Conservation (phyloP, 495 filamentous ascomycete genomes). For the Xylaria venustula region DNA sequence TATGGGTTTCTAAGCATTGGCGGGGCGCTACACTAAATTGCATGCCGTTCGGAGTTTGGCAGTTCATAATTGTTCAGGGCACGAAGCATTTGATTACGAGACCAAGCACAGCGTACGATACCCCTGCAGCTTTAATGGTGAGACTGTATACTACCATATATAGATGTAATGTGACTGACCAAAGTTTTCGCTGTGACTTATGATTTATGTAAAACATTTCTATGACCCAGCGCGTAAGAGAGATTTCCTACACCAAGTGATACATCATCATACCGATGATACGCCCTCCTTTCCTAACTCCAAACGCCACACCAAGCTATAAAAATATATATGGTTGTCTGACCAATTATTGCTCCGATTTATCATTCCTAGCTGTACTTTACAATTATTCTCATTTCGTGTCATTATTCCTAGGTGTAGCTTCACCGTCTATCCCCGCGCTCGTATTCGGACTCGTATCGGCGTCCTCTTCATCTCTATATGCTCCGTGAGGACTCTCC, state of each 20-base stretch:
- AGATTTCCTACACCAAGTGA: background rate
- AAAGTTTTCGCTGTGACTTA: background rate
- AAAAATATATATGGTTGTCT: too few relatives aligned
- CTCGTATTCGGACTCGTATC: conserved; percentile 1
- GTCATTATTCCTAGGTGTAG: background rate
- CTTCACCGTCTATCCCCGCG: background rate
- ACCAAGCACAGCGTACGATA: background rate
- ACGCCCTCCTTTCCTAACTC: background rate
- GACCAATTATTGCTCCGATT: background rate
- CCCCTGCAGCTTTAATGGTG: background rate
- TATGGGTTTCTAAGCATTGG: background rate
- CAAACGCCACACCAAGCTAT: conserved; percentile 1
- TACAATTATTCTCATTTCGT: background rate
- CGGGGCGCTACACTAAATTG: background rate
- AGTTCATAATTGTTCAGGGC: background rate
- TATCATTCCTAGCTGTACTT: background rate
- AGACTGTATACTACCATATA: background rate
- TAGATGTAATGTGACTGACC: background rate
- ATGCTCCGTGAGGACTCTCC: conserved; percentile 42
- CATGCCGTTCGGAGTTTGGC: conserved; percentile 11
- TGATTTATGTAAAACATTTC: background rate
- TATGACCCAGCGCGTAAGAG: background rate
- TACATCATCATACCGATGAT: background rate
- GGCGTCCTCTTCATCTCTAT: conserved; percentile 32
- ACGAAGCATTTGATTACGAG: background rate